phyloP scores from a whole-genome alignment of 2,329 filamentous ascomycete species.

The Fusarium sp. region DNA sequence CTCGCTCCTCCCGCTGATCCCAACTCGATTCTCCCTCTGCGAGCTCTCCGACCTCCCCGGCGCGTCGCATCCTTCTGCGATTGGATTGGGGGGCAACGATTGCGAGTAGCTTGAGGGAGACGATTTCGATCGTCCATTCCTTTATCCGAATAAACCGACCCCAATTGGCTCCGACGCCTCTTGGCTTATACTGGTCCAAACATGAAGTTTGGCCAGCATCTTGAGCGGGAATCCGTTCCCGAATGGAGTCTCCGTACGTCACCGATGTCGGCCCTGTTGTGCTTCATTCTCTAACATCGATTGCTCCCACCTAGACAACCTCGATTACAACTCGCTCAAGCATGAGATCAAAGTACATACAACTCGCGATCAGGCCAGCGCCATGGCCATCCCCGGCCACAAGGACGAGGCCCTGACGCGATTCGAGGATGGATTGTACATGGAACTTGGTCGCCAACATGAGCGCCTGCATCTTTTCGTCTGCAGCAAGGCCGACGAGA shows the following conservation, averaged over 20 bases:
- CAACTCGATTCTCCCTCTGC: slow-evolving; percentile 15
- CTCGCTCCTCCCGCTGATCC: slow-evolving; percentile 25
- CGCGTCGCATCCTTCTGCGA: background rate
- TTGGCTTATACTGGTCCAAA: slow-evolving; percentile 13
- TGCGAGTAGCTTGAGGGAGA: slow-evolving; percentile 4
- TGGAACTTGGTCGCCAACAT: slow-evolving; percentile 79
- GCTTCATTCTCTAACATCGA: slow-evolving; percentile 3
- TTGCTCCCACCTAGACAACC: slow-evolving; percentile 72
- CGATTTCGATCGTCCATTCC: slow-evolving; percentile 5
- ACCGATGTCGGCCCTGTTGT: slow-evolving; percentile 1
- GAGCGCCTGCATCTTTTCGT: slow-evolving; percentile 83
- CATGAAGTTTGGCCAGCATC: slow-evolving; percentile 62
- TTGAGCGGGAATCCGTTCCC: slow-evolving; percentile 81
- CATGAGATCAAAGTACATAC: slow-evolving; percentile 86
- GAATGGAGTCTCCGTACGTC: slow-evolving; percentile 81
- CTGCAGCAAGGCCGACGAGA: slow-evolving; percentile 82
- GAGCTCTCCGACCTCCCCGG: slow-evolving; percentile 13
- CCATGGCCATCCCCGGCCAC: slow-evolving; percentile 80
- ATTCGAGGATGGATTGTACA: slow-evolving; percentile 79
- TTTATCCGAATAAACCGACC: background rate
- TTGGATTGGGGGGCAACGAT: background rate
- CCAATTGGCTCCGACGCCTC: slow-evolving; percentile 7
- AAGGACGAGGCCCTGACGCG: slow-evolving; percentile 66
- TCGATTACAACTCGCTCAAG: slow-evolving; percentile 91
- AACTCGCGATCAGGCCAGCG: slow-evolving; percentile 74